Conservation (phyloP, 345 rosid species). For the Clausena lansium region DNA sequence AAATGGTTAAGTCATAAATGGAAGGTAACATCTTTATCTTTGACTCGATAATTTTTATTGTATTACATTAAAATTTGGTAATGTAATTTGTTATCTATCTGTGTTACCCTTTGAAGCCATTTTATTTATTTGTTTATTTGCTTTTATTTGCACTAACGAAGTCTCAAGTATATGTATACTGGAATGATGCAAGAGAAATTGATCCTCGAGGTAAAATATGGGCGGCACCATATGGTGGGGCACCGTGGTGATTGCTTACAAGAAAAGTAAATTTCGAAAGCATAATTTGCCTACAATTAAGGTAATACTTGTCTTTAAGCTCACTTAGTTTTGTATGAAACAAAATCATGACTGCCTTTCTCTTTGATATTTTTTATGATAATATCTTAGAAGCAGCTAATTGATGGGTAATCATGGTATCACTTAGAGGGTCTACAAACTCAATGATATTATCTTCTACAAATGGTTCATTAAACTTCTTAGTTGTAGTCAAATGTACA, state of each 20-base stretch:
- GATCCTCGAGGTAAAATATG: conserved; percentile 70
- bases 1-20: conserved; percentile 61
- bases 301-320: conserved; percentile 40
- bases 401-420: background rate
- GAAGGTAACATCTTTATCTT: conserved; percentile 54
- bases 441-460: too few species aligned
- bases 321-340: too few species aligned
- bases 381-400: background rate
- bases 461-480: too few species aligned
- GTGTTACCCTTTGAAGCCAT: too few species aligned
- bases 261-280: conserved; percentile 67
- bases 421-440: too few species aligned
- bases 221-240: conserved; percentile 97
- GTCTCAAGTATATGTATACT: conserved; percentile 76
- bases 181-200: conserved; percentile 64
- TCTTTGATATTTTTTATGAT: background rate
- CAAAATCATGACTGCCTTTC: background rate
- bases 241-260: conserved; percentile 81
- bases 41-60: too few species aligned
- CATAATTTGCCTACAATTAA: conserved; percentile 71
- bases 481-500: too few species aligned
- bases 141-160: conserved; percentile 34
- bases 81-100: too few species aligned
- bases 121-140: background rate
- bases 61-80: too few species aligned